Evolutionary conservation across 2,329 filamentous ascomycete species (phyloP).

Genomic region (Beauveria australis): DNA sequence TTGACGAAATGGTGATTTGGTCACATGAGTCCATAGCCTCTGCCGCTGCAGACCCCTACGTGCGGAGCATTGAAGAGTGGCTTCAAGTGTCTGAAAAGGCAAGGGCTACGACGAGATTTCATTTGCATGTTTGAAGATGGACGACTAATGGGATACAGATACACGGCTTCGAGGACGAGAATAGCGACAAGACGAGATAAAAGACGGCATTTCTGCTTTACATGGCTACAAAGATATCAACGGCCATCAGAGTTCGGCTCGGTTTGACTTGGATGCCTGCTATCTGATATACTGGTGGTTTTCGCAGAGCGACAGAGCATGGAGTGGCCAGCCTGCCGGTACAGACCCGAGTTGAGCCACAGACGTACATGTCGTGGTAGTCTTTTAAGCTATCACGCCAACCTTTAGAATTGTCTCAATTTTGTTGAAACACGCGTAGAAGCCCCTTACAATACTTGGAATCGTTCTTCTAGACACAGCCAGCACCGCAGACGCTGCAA

Average conservation of each 20-base stretch:
- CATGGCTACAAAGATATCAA: not conserved
- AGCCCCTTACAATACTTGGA: not conserved
- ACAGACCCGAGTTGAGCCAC: not conserved
- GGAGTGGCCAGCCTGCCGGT: not conserved
- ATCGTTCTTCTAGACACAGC: not conserved
- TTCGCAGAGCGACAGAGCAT: not conserved
- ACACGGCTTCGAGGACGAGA: not conserved
- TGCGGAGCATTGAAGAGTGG: constrained; percentile 75
- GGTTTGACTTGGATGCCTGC: no score
- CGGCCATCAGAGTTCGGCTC: accelerated
- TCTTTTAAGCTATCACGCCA: not conserved
- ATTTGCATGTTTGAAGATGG: not conserved
- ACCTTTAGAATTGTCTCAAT: not conserved
- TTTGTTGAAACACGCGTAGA: no score
- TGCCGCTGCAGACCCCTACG: constrained; percentile 56
- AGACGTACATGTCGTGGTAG: not conserved
- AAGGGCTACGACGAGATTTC: constrained; percentile 7
- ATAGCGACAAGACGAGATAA: not conserved
- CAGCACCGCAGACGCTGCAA: not conserved
- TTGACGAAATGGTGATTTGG: constrained; percentile 77
- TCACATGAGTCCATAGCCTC: constrained; percentile 63
- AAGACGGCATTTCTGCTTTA: not conserved
- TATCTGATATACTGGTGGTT: no score
- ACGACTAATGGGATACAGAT: not conserved
- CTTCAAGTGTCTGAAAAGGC: constrained; percentile 63